A percentile compares a stretch with the other conserved stretches of the same genome.
These are phyloP conservation scores for Saccharum spontaneum DNA, from an alignment of 176 grass and related monocot species.

Conservation along the genomic window DNA sequence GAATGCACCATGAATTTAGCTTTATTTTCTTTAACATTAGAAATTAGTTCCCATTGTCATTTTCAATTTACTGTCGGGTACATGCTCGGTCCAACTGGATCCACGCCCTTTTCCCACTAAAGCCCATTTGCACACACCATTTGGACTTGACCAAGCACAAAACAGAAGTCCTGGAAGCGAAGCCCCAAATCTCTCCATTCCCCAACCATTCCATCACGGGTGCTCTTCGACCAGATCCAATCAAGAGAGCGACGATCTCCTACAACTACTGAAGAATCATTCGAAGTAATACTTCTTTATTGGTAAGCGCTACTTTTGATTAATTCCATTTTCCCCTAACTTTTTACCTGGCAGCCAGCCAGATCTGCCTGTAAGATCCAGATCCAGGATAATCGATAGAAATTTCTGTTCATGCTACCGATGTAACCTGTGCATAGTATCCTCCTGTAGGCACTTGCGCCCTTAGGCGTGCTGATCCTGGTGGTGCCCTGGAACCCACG, in stretches of 20 bases:
- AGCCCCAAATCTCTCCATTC: neutral
- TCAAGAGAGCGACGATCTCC: constrained; percentile 12
- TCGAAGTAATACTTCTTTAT: constrained; percentile 21
- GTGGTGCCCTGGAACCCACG: constrained; percentile 4
- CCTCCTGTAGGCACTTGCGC: constrained; percentile 1
- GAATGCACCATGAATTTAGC: constrained; percentile 4
- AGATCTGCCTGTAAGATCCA: constrained; percentile 26
- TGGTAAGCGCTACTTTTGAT: constrained; percentile 9
- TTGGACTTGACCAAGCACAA: neutral
- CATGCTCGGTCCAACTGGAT: constrained; percentile 1
- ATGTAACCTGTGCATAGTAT: constrained; percentile 27
- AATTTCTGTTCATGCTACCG: constrained; percentile 16
- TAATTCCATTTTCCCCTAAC: neutral
- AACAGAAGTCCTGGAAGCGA: neutral
- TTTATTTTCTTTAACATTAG: neutral
- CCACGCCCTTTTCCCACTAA: neutral
- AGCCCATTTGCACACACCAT: neutral
- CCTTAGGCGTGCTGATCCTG: constrained; percentile 3
- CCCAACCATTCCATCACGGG: neutral
- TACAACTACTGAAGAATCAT: constrained; percentile 16
- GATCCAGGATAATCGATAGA: constrained; percentile 4
- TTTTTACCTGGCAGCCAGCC: neutral
- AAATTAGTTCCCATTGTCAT: neutral
- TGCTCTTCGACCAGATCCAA: neutral
- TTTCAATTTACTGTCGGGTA: constrained; percentile 2